Evolutionary conservation across 176 grass and related monocot species (phyloP).

Genomic region (Zoysia japonica): DNA sequence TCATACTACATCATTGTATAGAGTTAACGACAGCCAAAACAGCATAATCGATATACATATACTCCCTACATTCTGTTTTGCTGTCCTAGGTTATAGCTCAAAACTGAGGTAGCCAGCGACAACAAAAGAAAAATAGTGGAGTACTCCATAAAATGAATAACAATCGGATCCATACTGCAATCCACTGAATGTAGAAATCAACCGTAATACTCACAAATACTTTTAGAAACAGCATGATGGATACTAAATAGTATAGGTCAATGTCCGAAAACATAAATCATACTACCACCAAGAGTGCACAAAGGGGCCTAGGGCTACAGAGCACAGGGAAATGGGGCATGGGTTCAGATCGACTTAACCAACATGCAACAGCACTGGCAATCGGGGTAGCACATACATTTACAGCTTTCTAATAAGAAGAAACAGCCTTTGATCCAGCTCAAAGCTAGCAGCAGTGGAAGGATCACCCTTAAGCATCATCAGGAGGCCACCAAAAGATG

Average conservation of each 20-base stretch:
- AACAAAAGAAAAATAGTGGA: too few relatives aligned
- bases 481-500: slow-evolving; percentile 56
- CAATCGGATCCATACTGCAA: not conserved
- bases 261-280: not conserved
- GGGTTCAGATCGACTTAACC: not conserved
- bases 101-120: too few relatives aligned
- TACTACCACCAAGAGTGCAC: not conserved
- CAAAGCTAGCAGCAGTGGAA: slow-evolving; percentile 34
- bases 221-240: not conserved
- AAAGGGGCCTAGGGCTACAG: not conserved
- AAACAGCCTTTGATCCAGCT: slow-evolving; percentile 64
- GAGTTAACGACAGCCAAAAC: not conserved
- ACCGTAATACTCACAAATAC: not conserved
- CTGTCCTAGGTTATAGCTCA: too few relatives aligned
- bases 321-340: not conserved
- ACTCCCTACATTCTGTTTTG: too few relatives aligned
- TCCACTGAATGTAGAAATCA: not conserved
- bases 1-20: not conserved
- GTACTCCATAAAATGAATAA: too few relatives aligned
- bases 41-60: not conserved
- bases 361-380: not conserved
- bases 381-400: not conserved
- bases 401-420: slow-evolving; percentile 62
- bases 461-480: slow-evolving; percentile 63
- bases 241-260: not conserved